A percentile compares a stretch with the other conserved stretches of the same genome.
phyloP scores from a whole-genome alignment of 306 rosid species.

The Senna siamea region DNA sequence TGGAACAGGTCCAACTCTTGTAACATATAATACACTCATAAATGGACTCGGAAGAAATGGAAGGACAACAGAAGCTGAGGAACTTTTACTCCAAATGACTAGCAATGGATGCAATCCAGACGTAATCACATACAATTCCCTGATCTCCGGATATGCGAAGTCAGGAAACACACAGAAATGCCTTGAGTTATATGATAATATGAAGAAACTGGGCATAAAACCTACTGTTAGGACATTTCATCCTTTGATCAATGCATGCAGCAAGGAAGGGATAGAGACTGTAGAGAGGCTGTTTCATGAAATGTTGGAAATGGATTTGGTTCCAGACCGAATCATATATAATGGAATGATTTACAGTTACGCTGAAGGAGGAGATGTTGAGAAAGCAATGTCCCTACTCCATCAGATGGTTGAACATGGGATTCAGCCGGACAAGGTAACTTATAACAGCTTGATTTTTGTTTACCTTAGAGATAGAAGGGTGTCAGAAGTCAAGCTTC shows the following conservation, averaged over 20 bases:
- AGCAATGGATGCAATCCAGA: constrained; percentile 59
- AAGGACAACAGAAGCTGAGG: constrained; percentile 65
- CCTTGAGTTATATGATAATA: constrained; percentile 59
- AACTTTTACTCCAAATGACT: constrained; percentile 48
- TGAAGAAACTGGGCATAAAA: constrained; percentile 66
- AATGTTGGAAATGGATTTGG: constrained; percentile 58
- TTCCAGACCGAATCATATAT: constrained; percentile 67
- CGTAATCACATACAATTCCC: constrained; percentile 80
- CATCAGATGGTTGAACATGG: constrained; percentile 64
- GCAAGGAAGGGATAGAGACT: constrained; percentile 52
- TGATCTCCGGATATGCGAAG: constrained; percentile 72
- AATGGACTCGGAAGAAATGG: constrained; percentile 74
- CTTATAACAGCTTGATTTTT: constrained; percentile 80
- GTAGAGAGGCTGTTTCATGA: constrained; percentile 60
- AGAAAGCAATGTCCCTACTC: constrained; percentile 59
- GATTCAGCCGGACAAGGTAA: constrained; percentile 63
- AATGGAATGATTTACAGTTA: constrained; percentile 57
- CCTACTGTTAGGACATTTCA: constrained; percentile 72
- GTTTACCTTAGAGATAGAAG: constrained; percentile 59
- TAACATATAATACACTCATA: constrained; percentile 73
- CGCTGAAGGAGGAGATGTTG: constrained; percentile 61
- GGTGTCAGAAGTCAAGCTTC: constrained; percentile 53
- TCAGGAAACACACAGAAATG: constrained; percentile 56
- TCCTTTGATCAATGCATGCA: constrained; percentile 62
- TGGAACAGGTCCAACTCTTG: constrained; percentile 63